A percentile compares a stretch with the other conserved stretches of the same genome.
These are phyloP conservation scores for Annulohypoxylon moriforme DNA, from an alignment of 495 filamentous ascomycete genomes.

Conservation along the genomic window DNA sequence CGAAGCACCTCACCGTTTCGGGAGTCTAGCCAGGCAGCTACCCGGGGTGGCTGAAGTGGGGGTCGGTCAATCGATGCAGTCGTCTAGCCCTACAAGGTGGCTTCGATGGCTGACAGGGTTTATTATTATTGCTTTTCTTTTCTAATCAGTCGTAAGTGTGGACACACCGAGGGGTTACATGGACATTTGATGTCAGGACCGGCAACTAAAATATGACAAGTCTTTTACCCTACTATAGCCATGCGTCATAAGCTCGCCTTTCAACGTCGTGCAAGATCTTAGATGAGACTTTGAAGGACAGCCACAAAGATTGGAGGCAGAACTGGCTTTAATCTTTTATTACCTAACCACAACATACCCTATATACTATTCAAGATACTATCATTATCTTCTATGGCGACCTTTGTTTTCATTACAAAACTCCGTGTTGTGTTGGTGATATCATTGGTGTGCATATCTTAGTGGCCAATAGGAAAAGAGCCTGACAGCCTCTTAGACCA, in stretches of 20 bases:
- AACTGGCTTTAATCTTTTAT: conserved; percentile 19
- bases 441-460: background rate
- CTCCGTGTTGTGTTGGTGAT: background rate
- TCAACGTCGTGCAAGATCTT: conserved; percentile 43
- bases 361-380: conserved; percentile 11
- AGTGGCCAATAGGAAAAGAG: background rate
- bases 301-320: conserved; percentile 30
- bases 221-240: conserved; percentile 30
- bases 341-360: background rate
- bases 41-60: background rate
- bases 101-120: background rate
- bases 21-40: background rate
- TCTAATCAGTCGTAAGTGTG: conserved; percentile 6
- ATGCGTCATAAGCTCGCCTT: conserved; percentile 30
- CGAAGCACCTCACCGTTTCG: background rate
- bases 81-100: background rate
- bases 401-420: conserved; percentile 20
- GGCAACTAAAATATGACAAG: conserved; percentile 31
- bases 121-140: background rate
- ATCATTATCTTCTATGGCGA: background rate
- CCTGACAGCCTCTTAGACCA: background rate
- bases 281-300: conserved; percentile 20
- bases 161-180: conserved; percentile 14
- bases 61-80: background rate
- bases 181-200: conserved; percentile 32